These are phyloP conservation scores for Hygrophoropsis aurantiaca DNA, from an alignment of 768 basidiomycete genomes.

Conservation along the genomic window DNA sequence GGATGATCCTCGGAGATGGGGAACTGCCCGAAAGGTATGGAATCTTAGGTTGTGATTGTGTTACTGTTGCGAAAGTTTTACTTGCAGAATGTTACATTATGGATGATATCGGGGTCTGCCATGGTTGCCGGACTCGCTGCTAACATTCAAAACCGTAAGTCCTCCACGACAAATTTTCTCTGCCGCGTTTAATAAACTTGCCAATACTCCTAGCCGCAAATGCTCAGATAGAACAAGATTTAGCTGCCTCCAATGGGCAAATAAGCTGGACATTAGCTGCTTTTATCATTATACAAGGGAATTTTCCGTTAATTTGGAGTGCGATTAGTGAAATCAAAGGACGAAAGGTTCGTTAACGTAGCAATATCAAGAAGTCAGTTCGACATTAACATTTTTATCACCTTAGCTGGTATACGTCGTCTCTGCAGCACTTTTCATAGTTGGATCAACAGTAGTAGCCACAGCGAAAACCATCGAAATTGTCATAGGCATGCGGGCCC, in stretches of 20 bases:
- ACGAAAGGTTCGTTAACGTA: conserved; percentile 49
- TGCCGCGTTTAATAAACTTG: not conserved
- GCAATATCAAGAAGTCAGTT: not conserved
- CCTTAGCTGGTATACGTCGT: conserved; percentile 52
- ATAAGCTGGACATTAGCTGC: conserved; percentile 68
- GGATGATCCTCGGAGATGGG: conserved; percentile 67
- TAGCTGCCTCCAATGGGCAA: conserved; percentile 58
- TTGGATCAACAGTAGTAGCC: conserved; percentile 58
- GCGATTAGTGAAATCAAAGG: conserved; percentile 75
- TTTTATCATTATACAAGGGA: conserved; percentile 75
- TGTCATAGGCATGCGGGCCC: conserved; percentile 64
- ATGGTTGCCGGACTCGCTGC: conserved; percentile 21
- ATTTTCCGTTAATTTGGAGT: conserved; percentile 66
- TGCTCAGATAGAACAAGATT: conserved; percentile 52
- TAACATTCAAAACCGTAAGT: conserved; percentile 31
- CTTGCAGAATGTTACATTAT: conserved; percentile 22
- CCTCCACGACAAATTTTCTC: not conserved
- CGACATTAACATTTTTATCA: conserved; percentile 2
- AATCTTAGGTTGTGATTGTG: not conserved
- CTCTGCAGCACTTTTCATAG: conserved; percentile 50
- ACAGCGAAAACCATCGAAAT: conserved; percentile 50
- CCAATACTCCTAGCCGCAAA: conserved; percentile 52
- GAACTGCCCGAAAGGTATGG: conserved; percentile 51
- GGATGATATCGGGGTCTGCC: conserved; percentile 24
- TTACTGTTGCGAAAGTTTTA: not conserved